Conservation (phyloP, 768 basidiomycete species). For the Serendipita indica region DNA sequence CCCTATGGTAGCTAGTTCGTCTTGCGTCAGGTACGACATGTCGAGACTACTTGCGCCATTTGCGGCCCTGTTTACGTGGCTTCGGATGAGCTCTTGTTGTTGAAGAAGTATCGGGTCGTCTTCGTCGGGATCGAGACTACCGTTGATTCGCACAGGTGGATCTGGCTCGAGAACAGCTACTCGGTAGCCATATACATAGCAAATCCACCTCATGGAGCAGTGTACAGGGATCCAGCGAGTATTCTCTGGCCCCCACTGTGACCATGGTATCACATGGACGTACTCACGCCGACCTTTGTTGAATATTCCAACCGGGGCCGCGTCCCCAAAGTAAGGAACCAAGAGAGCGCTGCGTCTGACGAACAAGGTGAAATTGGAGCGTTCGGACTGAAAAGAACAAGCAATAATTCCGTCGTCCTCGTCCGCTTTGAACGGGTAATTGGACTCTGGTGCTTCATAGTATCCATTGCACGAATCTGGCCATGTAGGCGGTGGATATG, state of each 20-base stretch:
- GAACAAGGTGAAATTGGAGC: neutral
- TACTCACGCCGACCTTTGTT: neutral
- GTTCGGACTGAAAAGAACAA: neutral
- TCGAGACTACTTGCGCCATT: neutral
- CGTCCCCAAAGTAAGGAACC: neutral
- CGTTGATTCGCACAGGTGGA: neutral
- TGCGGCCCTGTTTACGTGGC: neutral
- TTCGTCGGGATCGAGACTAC: neutral
- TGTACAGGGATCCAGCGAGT: neutral
- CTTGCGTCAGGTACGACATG: neutral
- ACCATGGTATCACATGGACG: neutral
- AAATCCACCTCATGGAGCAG: neutral
- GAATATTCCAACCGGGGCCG: neutral
- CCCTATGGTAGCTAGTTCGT: neutral
- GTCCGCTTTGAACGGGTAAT: neutral
- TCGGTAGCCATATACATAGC: neutral
- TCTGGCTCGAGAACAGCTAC: neutral
- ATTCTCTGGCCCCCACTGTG: slow-evolving; percentile 2
- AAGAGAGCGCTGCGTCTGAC: neutral
- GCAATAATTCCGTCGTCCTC: slow-evolving; percentile 1
- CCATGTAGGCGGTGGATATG: neutral
- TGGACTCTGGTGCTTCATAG: neutral
- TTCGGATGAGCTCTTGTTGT: neutral
- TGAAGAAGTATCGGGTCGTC: neutral
- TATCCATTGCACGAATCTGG: neutral